Evolutionary conservation across 139 green algal species (phyloP).

Genomic region (Chlamydomonas sp.): DNA sequence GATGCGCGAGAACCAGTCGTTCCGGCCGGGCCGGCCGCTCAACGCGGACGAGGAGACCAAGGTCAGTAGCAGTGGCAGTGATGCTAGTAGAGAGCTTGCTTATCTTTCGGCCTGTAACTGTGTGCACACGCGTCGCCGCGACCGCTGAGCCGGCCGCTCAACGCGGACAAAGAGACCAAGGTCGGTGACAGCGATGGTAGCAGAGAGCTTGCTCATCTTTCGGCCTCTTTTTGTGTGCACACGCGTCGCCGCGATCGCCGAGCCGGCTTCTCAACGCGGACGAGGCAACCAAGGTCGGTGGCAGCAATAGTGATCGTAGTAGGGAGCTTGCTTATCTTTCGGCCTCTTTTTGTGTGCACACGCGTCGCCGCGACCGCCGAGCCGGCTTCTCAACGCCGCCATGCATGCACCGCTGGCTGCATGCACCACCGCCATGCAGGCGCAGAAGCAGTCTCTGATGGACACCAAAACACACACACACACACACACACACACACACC

Average conservation of each 20-base stretch:
- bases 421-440: too few relatives aligned
- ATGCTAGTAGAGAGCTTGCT: constrained; percentile 37
- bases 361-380: too few relatives aligned
- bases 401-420: too few relatives aligned
- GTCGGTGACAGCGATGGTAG: constrained; percentile 39
- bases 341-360: too few relatives aligned
- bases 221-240: neutral
- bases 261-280: constrained; percentile 35
- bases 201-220: constrained; percentile 17
- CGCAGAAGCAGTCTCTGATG: too few relatives aligned
- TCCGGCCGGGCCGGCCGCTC: constrained; percentile 53
- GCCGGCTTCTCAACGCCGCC: constrained; percentile 34
- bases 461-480: too few relatives aligned
- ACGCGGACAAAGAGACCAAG: constrained; percentile 33
- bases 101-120: neutral
- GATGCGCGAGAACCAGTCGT: constrained; percentile 72
- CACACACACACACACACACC: too few relatives aligned
- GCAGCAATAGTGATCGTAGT: constrained; percentile 44
- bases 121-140: too few relatives aligned
- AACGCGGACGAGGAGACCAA: constrained; percentile 35
- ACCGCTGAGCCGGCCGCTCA: constrained; percentile 52
- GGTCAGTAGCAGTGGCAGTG: constrained; percentile 18
- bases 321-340: constrained; percentile 19
- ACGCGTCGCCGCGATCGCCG: too few relatives aligned
- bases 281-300: constrained; percentile 23